Percentiles rank a stretch among this genome's conserved stretches.
These are phyloP conservation scores for Candida golubevii DNA, from an alignment of 805 yeast species.

Conservation along the genomic window DNA sequence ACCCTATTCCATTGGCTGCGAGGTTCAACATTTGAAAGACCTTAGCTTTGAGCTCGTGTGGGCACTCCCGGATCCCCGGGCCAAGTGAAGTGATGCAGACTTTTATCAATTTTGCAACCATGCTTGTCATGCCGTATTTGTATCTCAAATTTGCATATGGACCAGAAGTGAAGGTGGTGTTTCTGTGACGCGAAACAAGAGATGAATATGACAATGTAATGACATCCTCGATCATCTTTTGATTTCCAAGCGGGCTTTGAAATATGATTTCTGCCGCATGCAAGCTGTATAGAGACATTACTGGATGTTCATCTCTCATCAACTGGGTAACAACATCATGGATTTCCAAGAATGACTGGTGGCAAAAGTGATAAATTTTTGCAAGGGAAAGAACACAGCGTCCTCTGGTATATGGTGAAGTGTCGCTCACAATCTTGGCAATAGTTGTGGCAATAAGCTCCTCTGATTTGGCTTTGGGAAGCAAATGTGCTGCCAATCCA, in stretches of 20 bases:
- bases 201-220: conserved; percentile 25
- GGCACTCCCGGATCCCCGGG: conserved; percentile 29
- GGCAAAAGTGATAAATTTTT: conserved; percentile 25
- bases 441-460: conserved; percentile 33
- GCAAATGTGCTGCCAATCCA: conserved; percentile 42
- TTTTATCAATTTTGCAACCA: conserved; percentile 24
- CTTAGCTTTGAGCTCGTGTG: conserved; percentile 16
- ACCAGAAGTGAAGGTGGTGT: conserved; percentile 32
- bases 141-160: conserved; percentile 33
- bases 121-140: conserved; percentile 27
- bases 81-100: conserved; percentile 34
- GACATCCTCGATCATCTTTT: conserved; percentile 40
- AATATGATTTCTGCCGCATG: conserved; percentile 54
- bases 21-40: conserved; percentile 27
- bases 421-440: conserved; percentile 60
- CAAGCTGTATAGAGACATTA: conserved; percentile 71
- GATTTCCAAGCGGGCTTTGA: conserved; percentile 49
- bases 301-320: conserved; percentile 77
- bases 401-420: conserved; percentile 61
- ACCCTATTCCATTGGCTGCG: conserved; percentile 31
- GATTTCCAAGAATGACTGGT: conserved; percentile 36
- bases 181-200: conserved; percentile 34
- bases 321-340: conserved; percentile 57
- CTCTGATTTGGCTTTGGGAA: conserved; percentile 20
- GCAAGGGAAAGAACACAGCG: conserved; percentile 27